A percentile compares a stretch with the other conserved stretches of the same genome.
phyloP scores from a whole-genome alignment of 805 yeast genomes.

The Candida loeiensis region DNA sequence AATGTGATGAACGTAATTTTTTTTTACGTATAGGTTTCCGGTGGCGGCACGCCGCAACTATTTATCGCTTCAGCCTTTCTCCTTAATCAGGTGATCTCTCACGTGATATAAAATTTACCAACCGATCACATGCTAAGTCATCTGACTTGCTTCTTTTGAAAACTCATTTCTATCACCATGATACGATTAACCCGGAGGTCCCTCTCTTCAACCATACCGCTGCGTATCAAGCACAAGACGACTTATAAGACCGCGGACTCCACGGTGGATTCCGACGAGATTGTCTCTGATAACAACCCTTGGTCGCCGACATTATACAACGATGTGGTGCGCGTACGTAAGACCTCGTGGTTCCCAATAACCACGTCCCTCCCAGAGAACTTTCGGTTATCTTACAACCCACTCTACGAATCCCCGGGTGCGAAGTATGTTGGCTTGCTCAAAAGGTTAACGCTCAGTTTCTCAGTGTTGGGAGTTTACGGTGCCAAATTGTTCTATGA shows the following conservation, averaged over 20 bases:
- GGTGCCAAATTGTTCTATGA: slow-evolving; percentile 57
- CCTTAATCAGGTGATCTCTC: not conserved
- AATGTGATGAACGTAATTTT: slow-evolving; percentile 7
- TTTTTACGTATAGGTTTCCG: slow-evolving; percentile 4
- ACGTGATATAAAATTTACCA: not conserved
- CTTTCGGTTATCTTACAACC: slow-evolving; percentile 53
- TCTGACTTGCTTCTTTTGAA: not conserved
- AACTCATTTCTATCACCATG: not conserved
- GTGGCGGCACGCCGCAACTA: slow-evolving; percentile 6
- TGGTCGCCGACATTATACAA: slow-evolving; percentile 45
- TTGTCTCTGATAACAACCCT: slow-evolving; percentile 40
- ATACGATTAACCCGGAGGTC: slow-evolving; percentile 4
- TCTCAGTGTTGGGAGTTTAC: slow-evolving; percentile 57
- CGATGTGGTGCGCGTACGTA: slow-evolving; percentile 42
- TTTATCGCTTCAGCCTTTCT: not conserved
- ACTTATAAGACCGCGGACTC: slow-evolving; percentile 27
- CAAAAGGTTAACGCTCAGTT: slow-evolving; percentile 59
- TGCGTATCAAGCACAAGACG: slow-evolving; percentile 15
- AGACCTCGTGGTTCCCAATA: slow-evolving; percentile 28
- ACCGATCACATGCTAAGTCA: too few species aligned
- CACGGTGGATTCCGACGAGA: slow-evolving; percentile 40
- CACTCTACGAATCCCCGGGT: slow-evolving; percentile 64
- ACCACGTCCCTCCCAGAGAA: slow-evolving; percentile 48
- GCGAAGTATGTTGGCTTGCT: slow-evolving; percentile 58
- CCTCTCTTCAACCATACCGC: not conserved